These are phyloP conservation scores for Amniculicola lignicola DNA, from an alignment of 495 filamentous ascomycete species.

Conservation along the genomic window DNA sequence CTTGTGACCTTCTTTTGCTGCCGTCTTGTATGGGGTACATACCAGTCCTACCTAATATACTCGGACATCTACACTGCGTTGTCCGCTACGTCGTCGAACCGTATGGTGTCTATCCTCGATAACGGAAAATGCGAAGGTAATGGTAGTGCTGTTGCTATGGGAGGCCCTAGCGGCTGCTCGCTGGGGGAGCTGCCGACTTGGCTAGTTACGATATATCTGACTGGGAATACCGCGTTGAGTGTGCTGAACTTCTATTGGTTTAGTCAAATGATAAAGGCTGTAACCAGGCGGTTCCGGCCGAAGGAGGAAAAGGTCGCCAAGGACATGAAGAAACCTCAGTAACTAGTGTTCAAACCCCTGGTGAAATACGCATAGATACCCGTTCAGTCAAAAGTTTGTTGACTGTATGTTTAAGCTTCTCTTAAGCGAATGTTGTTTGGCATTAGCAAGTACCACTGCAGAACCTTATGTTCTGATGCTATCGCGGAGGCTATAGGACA, in stretches of 20 bases:
- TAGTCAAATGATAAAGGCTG: conserved; percentile 88
- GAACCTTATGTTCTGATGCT: no score
- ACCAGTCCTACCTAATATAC: conserved; percentile 20
- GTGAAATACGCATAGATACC: no score
- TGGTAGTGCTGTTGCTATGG: background rate
- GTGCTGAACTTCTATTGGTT: conserved; percentile 94
- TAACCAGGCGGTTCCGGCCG: conserved; percentile 72
- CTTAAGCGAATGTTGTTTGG: no score
- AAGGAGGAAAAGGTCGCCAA: background rate
- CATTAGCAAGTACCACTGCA: no score
- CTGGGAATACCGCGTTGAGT: conserved; percentile 76
- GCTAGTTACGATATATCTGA: conserved; percentile 72
- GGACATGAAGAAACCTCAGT: background rate
- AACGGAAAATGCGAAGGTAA: conserved; percentile 13
- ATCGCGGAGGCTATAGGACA: no score
- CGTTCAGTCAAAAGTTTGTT: no score
- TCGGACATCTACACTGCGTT: conserved; percentile 27
- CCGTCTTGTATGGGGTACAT: conserved; percentile 77
- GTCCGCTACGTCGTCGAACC: background rate
- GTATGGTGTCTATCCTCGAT: background rate
- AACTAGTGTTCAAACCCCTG: no score
- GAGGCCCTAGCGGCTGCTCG: background rate
- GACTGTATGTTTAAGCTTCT: no score
- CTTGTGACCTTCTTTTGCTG: conserved; percentile 75
- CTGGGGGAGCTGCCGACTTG: conserved; percentile 61